These are phyloP conservation scores for Xylariaceae sp. DNA, from an alignment of 2,329 filamentous ascomycete genomes.

Conservation along the genomic window DNA sequence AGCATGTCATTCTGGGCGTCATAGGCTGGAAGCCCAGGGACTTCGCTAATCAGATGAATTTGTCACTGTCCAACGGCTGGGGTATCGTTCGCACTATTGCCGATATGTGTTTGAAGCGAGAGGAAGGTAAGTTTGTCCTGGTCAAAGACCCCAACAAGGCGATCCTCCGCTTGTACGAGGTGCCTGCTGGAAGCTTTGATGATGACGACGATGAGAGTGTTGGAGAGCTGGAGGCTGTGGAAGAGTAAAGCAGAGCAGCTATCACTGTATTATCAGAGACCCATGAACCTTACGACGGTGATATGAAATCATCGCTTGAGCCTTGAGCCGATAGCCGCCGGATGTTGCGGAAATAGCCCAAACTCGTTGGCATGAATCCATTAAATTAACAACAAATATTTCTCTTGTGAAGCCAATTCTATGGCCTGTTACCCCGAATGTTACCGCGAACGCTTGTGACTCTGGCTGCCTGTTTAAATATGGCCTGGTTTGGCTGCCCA, in stretches of 20 bases:
- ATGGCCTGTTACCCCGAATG: too few relatives aligned
- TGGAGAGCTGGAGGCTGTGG: slow-evolving; percentile 38
- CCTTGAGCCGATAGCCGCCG: too few relatives aligned
- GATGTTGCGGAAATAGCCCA: too few relatives aligned
- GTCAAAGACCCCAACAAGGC: slow-evolving; percentile 96
- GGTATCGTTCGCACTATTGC: slow-evolving; percentile 97
- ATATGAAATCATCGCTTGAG: too few relatives aligned
- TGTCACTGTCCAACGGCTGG: slow-evolving; percentile 96
- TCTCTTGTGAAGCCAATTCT: too few relatives aligned
- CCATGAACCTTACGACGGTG: not conserved
- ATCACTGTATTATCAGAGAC: not conserved
- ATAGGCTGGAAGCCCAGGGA: slow-evolving; percentile 97
- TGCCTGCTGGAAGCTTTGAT: slow-evolving; percentile 83
- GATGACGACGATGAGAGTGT: slow-evolving; percentile 69
- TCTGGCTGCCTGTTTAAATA: too few relatives aligned
- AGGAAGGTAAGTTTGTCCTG: slow-evolving; percentile 76
- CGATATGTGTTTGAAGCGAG: slow-evolving; percentile 80
- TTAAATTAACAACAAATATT: too few relatives aligned
- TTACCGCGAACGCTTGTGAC: too few relatives aligned
- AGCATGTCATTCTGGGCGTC: slow-evolving; percentile 92
- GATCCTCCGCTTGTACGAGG: slow-evolving; percentile 87
- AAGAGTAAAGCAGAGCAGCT: slow-evolving; percentile 26
- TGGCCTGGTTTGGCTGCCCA: too few relatives aligned
- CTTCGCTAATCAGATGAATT: slow-evolving; percentile 96
- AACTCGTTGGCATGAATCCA: too few relatives aligned